phyloP scores from a whole-genome alignment of 176 grass and related monocot species.

The Triticum dicoccoides region DNA sequence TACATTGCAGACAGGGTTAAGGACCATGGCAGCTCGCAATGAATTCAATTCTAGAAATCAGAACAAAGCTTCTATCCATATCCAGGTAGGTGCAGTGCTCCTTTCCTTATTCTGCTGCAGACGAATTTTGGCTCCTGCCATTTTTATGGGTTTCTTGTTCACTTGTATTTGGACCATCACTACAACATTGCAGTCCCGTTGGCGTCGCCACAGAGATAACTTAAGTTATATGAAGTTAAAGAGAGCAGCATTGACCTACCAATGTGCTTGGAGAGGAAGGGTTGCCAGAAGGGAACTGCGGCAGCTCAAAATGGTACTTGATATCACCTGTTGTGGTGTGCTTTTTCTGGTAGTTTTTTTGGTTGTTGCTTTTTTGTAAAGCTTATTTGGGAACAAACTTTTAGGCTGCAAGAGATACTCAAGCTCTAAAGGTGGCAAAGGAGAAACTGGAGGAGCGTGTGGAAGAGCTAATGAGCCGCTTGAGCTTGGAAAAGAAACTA shows the following conservation, averaged over 20 bases:
- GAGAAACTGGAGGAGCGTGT: slow-evolving; percentile 84
- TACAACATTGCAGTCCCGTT: slow-evolving; percentile 51
- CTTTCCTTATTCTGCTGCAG: slow-evolving; percentile 29
- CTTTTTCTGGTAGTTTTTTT: slow-evolving; percentile 18
- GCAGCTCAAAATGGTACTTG: slow-evolving; percentile 80
- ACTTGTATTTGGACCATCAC: slow-evolving; percentile 27
- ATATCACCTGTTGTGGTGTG: slow-evolving; percentile 14
- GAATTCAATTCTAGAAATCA: slow-evolving; percentile 66
- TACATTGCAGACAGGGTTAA: slow-evolving; percentile 75
- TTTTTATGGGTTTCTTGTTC: background rate
- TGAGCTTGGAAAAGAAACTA: slow-evolving; percentile 58
- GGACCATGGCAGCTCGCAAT: slow-evolving; percentile 60
- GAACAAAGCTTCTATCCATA: slow-evolving; percentile 73
- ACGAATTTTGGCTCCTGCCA: slow-evolving; percentile 2
- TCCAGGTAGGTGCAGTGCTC: slow-evolving; percentile 60
- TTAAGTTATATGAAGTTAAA: slow-evolving; percentile 55
- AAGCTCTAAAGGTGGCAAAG: slow-evolving; percentile 75
- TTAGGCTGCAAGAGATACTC: slow-evolving; percentile 80
- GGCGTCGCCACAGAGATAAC: slow-evolving; percentile 64
- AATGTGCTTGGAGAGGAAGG: slow-evolving; percentile 83
- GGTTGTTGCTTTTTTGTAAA: slow-evolving; percentile 15
- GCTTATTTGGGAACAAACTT: slow-evolving; percentile 16
- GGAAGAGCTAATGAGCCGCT: slow-evolving; percentile 57
- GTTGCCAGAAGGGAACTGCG: slow-evolving; percentile 79
- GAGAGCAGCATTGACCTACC: slow-evolving; percentile 68